These are phyloP conservation scores for Rhazya stricta DNA, from an alignment of 257 asterid genomes.

Conservation along the genomic window DNA sequence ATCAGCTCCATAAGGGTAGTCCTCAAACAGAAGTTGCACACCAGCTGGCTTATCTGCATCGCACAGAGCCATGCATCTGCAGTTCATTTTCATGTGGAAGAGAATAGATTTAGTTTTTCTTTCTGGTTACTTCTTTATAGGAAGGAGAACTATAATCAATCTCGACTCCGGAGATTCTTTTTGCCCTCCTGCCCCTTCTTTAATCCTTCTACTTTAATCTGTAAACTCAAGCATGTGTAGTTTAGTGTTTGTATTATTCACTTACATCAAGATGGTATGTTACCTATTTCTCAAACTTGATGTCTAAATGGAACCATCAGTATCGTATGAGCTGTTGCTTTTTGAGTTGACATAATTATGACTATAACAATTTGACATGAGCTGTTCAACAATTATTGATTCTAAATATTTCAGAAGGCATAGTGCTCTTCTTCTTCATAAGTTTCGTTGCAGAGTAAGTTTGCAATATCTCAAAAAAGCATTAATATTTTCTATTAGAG, in stretches of 20 bases:
- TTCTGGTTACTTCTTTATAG: background rate
- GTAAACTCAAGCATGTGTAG: background rate
- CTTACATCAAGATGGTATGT: background rate
- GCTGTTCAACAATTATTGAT: background rate
- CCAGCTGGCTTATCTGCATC: constrained; percentile 33
- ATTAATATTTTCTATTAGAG: too few relatives aligned
- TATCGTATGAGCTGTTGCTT: background rate
- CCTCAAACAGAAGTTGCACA: constrained; percentile 40
- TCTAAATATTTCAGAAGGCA: background rate
- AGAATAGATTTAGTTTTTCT: background rate
- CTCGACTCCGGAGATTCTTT: too few relatives aligned
- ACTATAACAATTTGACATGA: background rate
- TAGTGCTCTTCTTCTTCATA: background rate
- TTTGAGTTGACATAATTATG: background rate
- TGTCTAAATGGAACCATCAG: background rate
- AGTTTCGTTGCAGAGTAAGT: background rate
- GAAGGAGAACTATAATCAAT: too few relatives aligned
- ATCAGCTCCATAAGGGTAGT: constrained; percentile 50
- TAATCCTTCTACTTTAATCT: background rate
- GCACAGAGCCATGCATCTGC: constrained; percentile 42
- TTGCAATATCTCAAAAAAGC: background rate
- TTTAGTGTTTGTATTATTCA: background rate
- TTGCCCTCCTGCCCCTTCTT: background rate
- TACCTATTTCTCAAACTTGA: background rate
- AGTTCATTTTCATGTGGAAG: constrained; percentile 9